phyloP scores from a whole-genome alignment of 2,329 filamentous ascomycete genomes.

The Cercospora nicotianae region DNA sequence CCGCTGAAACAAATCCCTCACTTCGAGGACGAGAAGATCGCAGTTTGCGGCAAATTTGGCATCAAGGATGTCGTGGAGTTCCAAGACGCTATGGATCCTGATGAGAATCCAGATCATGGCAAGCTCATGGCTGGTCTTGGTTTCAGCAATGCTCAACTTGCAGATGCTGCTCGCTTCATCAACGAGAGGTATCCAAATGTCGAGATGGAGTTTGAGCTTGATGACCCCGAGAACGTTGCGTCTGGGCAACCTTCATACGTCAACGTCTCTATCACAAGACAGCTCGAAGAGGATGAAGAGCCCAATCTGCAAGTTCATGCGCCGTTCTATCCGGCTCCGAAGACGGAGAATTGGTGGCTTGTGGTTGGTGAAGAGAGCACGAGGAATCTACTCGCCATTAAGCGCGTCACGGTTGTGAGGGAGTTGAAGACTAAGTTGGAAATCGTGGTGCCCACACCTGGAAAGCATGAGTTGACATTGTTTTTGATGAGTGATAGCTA shows the following conservation, averaged over 20 bases:
- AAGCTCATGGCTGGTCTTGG: conserved; percentile 75
- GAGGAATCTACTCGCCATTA: conserved; percentile 86
- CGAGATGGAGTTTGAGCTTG: conserved; percentile 82
- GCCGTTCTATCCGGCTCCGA: conserved; percentile 87
- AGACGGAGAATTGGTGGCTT: conserved; percentile 98
- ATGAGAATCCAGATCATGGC: conserved; percentile 81
- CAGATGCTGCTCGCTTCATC: conserved; percentile 88
- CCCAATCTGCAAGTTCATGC: conserved; percentile 85
- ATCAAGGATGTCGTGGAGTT: conserved; percentile 96
- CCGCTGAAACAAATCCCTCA: conserved; percentile 97
- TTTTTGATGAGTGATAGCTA: conserved; percentile 98
- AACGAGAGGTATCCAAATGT: conserved; percentile 96
- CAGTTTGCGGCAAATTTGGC: conserved; percentile 74
- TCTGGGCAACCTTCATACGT: conserved; percentile 81
- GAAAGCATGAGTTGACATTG: conserved; percentile 83
- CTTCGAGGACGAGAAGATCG: conserved; percentile 79
- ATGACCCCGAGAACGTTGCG: conserved; percentile 76
- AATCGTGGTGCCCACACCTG: conserved; percentile 80
- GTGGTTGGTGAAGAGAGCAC: conserved; percentile 91
- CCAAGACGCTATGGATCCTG: conserved; percentile 97
- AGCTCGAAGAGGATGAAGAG: conserved; percentile 70
- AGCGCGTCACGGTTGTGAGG: conserved; percentile 82
- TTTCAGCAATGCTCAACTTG: conserved; percentile 77
- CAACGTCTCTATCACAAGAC: conserved; percentile 79
- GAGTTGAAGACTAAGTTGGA: conserved; percentile 79